Evolutionary conservation across 495 filamentous ascomycete species (phyloP).

Genomic region (Friedmanniomyces endolithicus): DNA sequence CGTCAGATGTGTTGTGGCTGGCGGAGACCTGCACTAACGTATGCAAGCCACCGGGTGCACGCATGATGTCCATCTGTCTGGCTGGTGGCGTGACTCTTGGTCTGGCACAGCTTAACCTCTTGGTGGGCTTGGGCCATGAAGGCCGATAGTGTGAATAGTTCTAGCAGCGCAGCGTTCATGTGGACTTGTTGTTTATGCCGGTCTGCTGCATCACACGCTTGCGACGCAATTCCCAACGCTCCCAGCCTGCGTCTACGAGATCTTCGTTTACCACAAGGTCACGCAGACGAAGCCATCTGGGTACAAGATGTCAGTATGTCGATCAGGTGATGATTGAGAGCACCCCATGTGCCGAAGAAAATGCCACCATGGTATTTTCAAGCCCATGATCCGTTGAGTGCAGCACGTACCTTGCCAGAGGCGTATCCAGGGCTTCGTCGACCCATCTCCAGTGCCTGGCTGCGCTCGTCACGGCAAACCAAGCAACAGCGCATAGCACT

Average conservation of each 20-base stretch:
- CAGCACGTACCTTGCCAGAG: constrained; percentile 36
- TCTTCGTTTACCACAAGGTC: constrained; percentile 88
- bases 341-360: no score
- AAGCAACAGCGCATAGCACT: constrained; percentile 53
- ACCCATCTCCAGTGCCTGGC: constrained; percentile 52
- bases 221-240: constrained; percentile 54
- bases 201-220: background rate
- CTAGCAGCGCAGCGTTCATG: background rate
- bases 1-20: constrained; percentile 1
- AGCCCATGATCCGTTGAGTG: no score
- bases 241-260: constrained; percentile 83
- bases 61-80: background rate
- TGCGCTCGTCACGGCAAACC: constrained; percentile 61
- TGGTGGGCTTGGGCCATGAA: no score
- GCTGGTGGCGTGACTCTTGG: background rate
- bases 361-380: no score
- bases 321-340: background rate
- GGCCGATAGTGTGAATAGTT: no score
- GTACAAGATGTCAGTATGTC: background rate
- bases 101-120: background rate
- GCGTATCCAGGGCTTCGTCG: constrained; percentile 57
- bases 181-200: background rate
- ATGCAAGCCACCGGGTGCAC: background rate
- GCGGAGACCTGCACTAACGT: background rate
- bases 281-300: constrained; percentile 48